phyloP scores from a whole-genome alignment of 495 filamentous ascomycete genomes.

The Penicillium coffeae region DNA sequence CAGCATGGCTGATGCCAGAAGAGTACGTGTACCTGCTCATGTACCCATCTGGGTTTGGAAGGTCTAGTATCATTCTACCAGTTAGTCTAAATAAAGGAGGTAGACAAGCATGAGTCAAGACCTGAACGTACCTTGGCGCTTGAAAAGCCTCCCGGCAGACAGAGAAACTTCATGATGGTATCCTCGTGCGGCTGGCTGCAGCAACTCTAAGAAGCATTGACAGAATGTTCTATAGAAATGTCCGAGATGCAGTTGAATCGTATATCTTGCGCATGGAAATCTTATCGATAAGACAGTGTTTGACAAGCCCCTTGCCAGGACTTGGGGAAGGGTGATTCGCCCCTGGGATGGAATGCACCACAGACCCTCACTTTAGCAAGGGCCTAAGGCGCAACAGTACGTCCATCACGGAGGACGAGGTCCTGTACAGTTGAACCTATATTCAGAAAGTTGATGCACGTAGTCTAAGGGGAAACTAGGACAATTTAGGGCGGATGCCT shows the following conservation, averaged over 20 bases:
- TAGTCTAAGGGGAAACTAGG: constrained; percentile 2
- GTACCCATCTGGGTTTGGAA: constrained; percentile 27
- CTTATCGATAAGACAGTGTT: background rate
- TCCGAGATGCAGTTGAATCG: background rate
- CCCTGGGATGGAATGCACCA: constrained; percentile 25
- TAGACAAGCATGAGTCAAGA: background rate
- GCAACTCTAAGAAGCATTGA: background rate
- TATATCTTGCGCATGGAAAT: background rate
- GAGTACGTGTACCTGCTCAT: background rate
- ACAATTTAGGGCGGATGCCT: background rate
- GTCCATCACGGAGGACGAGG: background rate
- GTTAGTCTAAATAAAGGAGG: background rate
- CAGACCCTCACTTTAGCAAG: constrained; percentile 26
- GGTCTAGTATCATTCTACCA: constrained; percentile 7
- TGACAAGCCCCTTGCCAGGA: constrained; percentile 10
- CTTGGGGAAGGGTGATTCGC: constrained; percentile 4
- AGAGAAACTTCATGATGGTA: constrained; percentile 26
- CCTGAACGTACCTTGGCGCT: constrained; percentile 18
- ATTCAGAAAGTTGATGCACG: constrained; percentile 5
- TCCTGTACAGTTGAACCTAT: background rate
- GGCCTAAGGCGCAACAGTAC: constrained; percentile 4
- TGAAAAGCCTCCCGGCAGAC: constrained; percentile 25
- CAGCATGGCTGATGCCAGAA: background rate
- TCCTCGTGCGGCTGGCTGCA: background rate
- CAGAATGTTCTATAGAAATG: background rate